phyloP scores from a whole-genome alignment of 2,329 filamentous ascomycete genomes.

The Paecilomyces formosus region DNA sequence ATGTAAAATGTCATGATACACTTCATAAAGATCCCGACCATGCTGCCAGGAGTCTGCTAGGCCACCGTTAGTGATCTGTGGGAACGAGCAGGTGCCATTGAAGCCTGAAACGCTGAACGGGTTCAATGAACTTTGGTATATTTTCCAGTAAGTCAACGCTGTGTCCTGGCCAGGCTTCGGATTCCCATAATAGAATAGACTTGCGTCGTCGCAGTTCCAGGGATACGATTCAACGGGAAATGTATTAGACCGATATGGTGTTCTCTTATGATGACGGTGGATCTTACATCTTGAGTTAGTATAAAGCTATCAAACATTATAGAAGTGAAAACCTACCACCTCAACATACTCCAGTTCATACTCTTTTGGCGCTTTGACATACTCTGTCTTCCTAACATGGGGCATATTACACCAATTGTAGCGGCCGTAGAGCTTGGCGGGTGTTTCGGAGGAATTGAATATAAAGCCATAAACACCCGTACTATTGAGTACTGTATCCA shows the following conservation, averaged over 20 bases:
- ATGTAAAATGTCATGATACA: conserved; percentile 62
- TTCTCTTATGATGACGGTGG: conserved; percentile 78
- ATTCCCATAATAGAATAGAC: conserved; percentile 61
- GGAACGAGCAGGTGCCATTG: conserved; percentile 69
- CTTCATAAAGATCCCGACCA: conserved; percentile 66
- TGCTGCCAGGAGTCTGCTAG: conserved; percentile 69
- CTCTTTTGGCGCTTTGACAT: conserved; percentile 46
- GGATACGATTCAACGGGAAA: conserved; percentile 66
- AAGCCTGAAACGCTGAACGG: conserved; percentile 61
- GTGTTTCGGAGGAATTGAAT: conserved; percentile 59
- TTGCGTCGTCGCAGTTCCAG: conserved; percentile 67
- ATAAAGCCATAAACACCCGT: conserved; percentile 65
- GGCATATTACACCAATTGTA: conserved; percentile 90
- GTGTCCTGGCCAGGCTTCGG: conserved; percentile 41
- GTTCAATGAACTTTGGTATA: conserved; percentile 56
- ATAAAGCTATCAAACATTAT: not conserved
- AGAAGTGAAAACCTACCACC: conserved; percentile 45
- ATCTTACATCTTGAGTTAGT: conserved; percentile 40
- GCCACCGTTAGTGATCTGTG: conserved; percentile 66
- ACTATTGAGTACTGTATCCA: conserved; percentile 50
- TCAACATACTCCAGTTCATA: conserved; percentile 69
- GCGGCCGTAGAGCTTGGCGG: conserved; percentile 49
- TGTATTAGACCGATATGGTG: conserved; percentile 68
- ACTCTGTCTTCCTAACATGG: conserved; percentile 63
- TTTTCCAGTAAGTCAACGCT: conserved; percentile 58